These are phyloP conservation scores for Anisodus tanguticus DNA, from an alignment of 257 asterid species.

Conservation along the genomic window DNA sequence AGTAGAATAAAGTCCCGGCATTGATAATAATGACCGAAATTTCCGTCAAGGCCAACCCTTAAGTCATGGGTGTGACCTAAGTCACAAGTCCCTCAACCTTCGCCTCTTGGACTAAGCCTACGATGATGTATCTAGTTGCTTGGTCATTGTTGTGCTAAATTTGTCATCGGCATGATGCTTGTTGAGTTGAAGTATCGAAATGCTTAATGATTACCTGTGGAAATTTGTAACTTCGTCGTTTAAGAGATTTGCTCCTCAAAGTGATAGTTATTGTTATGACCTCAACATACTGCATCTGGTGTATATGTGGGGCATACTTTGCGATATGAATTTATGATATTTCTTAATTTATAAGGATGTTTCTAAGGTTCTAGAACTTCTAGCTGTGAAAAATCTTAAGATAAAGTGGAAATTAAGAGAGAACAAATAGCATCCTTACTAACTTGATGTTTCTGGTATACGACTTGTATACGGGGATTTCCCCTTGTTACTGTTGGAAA, in stretches of 20 bases:
- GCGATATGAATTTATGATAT: not conserved
- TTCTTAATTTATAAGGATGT: not conserved
- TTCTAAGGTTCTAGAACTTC: not conserved
- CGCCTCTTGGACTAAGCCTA: not conserved
- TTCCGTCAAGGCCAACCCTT: too few relatives aligned
- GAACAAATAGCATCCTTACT: not conserved
- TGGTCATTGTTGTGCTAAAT: not conserved
- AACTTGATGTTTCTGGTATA: not conserved
- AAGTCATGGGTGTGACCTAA: too few relatives aligned
- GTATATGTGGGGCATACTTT: not conserved
- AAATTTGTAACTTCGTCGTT: slow-evolving; percentile 4
- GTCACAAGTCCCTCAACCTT: not conserved
- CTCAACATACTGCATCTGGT: not conserved
- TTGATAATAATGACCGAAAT: too few relatives aligned
- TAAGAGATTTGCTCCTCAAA: not conserved
- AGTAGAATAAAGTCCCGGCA: not conserved
- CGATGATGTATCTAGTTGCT: not conserved
- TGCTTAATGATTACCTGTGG: not conserved
- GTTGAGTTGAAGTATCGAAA: not conserved
- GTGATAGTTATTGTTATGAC: not conserved
- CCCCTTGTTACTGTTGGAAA: too few relatives aligned
- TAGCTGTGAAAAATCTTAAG: not conserved
- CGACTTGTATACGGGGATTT: not conserved
- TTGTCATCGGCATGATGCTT: not conserved
- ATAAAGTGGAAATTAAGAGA: not conserved